Base-by-base conservation (phyloP, 768 basidiomycete genomes). In the Sarcodon sp. region DNA sequence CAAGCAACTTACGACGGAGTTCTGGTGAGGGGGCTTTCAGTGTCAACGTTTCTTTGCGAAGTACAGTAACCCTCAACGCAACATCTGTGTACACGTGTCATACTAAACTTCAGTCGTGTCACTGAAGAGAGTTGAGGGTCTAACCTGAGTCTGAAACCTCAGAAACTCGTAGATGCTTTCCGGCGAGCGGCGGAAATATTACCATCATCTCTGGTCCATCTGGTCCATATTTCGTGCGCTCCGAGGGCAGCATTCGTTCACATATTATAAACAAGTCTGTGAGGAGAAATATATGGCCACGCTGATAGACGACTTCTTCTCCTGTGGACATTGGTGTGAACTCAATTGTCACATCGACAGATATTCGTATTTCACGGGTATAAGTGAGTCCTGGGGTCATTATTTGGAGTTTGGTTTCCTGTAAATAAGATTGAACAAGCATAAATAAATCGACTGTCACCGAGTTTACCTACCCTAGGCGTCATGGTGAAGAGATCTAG, bases 401-500 rank as follows among this genome's bases (percentile, higher is more conserved):
- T 67, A 99, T 92, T 69, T 97, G 94, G 44, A 98, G 70, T 52
- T 83, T 84, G 50, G 94, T 89, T 65, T 78, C 76, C 93, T 96
- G 49, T 43, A n/a, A 48, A n/a, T 41, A 36, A 37, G 45, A 18
- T 46, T 9, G 31, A n/a, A 47, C 44, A 15, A 39, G 50, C 39
- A 33, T 16, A n/a, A 48, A 35, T 11, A 4, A 49, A 41, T 7
- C 11, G 21, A 44, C 54, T 53, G 13, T 15, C 13, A 33, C 31
- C n/a, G 6, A 37, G 15, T 15, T 44, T n/a, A 51, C 64, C 52
- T 53, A 90, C 94, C 77, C 90, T 92, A 1, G 85, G 85, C 53
- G 77, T 75, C 91, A 99, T 94, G 1, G 89, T 88, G 62, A 99
- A 99, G 41, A 99, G 81, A 62, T 99, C 96, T 31, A 97, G 66